phyloP scores from a whole-genome alignment of 371 early-diverging fungal species.

The Funneliformis caledonium region DNA sequence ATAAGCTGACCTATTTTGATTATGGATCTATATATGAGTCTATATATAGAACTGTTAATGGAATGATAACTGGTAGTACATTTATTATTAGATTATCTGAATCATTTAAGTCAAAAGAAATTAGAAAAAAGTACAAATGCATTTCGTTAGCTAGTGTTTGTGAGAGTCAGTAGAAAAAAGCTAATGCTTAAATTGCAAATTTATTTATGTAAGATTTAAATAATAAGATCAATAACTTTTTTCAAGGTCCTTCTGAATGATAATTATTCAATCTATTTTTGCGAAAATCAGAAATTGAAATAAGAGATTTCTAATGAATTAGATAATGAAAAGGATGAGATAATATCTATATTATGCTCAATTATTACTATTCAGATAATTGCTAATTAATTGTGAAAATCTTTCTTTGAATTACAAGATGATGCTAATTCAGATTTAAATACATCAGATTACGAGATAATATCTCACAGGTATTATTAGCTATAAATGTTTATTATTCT shows the following conservation, averaged over 20 bases:
- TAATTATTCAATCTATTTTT: background rate
- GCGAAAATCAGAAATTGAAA: background rate
- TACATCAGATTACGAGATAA: no score
- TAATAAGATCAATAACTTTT: slow-evolving; percentile 7
- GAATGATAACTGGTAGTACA: slow-evolving; percentile 31
- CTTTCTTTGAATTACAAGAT: no score
- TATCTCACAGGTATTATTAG: no score
- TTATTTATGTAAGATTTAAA: slow-evolving; percentile 24
- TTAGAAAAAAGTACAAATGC: slow-evolving; percentile 18
- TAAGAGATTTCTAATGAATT: background rate
- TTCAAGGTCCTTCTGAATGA: slow-evolving; percentile 2
- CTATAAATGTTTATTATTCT: no score
- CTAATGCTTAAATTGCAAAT: slow-evolving; percentile 3
- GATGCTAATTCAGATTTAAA: no score
- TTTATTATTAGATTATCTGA: background rate
- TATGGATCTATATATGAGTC: slow-evolving; percentile 17
- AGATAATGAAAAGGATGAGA: background rate
- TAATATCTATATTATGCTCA: no score
- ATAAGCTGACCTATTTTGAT: slow-evolving; percentile 18
- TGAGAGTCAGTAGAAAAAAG: slow-evolving; percentile 25
- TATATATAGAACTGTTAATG: slow-evolving; percentile 21
- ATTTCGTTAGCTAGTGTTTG: slow-evolving; percentile 16
- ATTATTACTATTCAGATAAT: no score
- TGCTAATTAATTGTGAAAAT: no score
- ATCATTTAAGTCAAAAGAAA: slow-evolving; percentile 28